phyloP scores from a whole-genome alignment of 495 filamentous ascomycete species.

The Filosporella fistucella region DNA sequence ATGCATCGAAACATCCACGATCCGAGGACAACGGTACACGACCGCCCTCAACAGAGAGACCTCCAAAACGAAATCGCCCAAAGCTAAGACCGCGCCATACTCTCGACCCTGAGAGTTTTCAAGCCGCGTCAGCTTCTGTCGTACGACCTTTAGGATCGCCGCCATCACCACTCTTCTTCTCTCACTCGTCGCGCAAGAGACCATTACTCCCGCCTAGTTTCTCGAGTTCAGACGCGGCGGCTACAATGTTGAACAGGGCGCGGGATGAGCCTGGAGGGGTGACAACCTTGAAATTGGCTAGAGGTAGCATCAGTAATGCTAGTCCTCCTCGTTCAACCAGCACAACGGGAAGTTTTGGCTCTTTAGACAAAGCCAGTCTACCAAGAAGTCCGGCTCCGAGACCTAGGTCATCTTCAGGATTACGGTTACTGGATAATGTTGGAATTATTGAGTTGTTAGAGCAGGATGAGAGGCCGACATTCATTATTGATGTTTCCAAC shows the following conservation, averaged over 20 bases:
- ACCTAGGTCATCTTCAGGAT: slow-evolving; percentile 28
- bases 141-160: slow-evolving; percentile 18
- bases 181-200: slow-evolving; percentile 38
- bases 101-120: slow-evolving; percentile 11
- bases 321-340: slow-evolving; percentile 45
- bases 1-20: slow-evolving; percentile 17
- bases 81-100: slow-evolving; percentile 16
- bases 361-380: slow-evolving; percentile 32
- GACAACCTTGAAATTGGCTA: slow-evolving; percentile 60
- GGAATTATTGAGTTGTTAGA: slow-evolving; percentile 63
- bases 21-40: slow-evolving; percentile 1
- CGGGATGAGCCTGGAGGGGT: slow-evolving; percentile 46
- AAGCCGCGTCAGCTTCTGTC: neutral
- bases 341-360: slow-evolving; percentile 41
- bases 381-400: slow-evolving; percentile 39
- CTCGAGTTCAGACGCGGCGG: slow-evolving; percentile 47
- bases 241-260: slow-evolving; percentile 54
- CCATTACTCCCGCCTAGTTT: slow-evolving; percentile 48
- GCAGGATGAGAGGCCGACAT: slow-evolving; percentile 62
- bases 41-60: slow-evolving; percentile 6
- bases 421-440: slow-evolving; percentile 49
- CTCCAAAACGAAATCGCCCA: slow-evolving; percentile 12
- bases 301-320: slow-evolving; percentile 46
- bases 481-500: slow-evolving; percentile 59
- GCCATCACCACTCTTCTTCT: slow-evolving; percentile 56